Conservation (phyloP, 306 rosid species). For the Citrullus mucosospermus region DNA sequence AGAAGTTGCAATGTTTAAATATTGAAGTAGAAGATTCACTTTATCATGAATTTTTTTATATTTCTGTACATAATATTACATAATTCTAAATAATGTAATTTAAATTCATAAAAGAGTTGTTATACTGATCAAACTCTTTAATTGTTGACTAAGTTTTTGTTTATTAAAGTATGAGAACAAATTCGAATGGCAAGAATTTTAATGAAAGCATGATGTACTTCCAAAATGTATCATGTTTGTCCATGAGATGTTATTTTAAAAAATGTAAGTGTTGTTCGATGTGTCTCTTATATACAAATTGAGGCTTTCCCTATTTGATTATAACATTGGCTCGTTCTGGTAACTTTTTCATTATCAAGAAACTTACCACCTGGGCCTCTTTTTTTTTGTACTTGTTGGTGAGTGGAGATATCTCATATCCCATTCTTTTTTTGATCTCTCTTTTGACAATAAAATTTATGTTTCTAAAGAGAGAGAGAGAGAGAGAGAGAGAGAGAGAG, state of each 20-base stretch:
- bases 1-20: not conserved
- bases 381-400: too few relatives aligned
- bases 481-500: too few relatives aligned
- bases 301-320: not conserved
- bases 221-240: not conserved
- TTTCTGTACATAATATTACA: not conserved
- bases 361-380: too few relatives aligned
- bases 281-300: not conserved
- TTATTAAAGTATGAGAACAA: not conserved
- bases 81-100: not conserved
- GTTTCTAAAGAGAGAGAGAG: too few relatives aligned
- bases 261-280: not conserved
- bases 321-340: not conserved
- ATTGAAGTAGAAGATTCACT: not conserved
- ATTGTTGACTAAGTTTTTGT: not conserved
- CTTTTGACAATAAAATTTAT: too few relatives aligned
- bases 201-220: not conserved
- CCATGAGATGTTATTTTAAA: not conserved
- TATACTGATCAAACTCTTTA: not conserved
- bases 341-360: not conserved
- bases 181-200: not conserved
- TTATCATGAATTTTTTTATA: not conserved
- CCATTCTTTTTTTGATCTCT: too few relatives aligned
- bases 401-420: too few relatives aligned
- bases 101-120: not conserved